phyloP scores from a whole-genome alignment of 129 eudicot species.

The Mikania micrantha region DNA sequence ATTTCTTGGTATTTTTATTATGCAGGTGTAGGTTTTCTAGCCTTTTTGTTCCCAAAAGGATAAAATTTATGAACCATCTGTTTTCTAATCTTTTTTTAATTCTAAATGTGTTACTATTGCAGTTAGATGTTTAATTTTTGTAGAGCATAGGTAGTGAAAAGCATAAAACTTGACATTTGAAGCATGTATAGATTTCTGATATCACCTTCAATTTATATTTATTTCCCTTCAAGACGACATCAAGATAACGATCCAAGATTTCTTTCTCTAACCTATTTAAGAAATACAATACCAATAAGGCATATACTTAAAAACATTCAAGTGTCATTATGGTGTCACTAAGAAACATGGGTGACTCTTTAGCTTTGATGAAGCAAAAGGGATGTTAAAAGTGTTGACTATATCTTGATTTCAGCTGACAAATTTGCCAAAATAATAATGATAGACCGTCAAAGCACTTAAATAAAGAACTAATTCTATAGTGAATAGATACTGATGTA shows the following conservation, averaged over 20 bases:
- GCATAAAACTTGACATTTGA: no score
- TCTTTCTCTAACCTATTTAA: conserved; percentile 84
- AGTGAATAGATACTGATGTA: conserved; percentile 12
- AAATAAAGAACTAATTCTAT: conserved; percentile 1
- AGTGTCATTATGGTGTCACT: neutral
- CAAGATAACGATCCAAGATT: conserved; percentile 93
- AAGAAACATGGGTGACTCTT: neutral
- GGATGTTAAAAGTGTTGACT: neutral
- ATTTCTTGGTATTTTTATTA: no score
- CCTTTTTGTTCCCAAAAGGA: no score
- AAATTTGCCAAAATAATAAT: conserved; percentile 4
- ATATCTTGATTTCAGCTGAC: neutral
- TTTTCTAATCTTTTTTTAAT: no score
- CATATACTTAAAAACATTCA: conserved; percentile 5
- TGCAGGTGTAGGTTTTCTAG: no score
- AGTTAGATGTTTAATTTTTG: no score
- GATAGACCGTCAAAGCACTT: conserved; percentile 4
- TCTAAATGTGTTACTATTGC: no score
- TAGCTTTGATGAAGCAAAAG: conserved; percentile 5
- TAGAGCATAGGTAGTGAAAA: no score
- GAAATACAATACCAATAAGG: conserved; percentile 1
- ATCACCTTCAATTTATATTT: conserved; percentile 89
- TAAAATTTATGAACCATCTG: no score
- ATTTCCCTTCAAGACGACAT: conserved; percentile 89
- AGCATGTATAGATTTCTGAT: neutral